Conservation (phyloP, 2,329 filamentous ascomycete species). For the Xylariaceae sp. region DNA sequence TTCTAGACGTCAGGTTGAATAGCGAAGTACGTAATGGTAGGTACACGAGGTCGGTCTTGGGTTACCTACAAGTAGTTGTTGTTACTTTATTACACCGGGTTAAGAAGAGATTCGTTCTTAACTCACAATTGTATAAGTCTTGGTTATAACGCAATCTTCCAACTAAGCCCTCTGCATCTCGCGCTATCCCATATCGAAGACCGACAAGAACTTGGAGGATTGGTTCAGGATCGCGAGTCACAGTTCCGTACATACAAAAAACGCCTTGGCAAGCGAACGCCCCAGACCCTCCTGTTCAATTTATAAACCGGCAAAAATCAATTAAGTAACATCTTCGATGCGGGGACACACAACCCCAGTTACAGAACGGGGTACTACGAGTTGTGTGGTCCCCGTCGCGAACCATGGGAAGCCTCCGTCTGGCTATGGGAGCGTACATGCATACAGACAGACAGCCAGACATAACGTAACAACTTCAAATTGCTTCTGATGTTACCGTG, state of each 20-base stretch:
- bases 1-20: no score
- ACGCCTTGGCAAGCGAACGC: not conserved
- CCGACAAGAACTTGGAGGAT: no score
- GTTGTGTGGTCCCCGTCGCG: not conserved
- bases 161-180: no score
- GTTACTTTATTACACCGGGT: no score
- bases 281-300: not conserved
- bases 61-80: slow-evolving; percentile 5
- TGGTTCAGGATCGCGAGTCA: no score
- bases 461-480: not conserved
- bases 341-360: not conserved
- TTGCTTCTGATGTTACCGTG: not conserved
- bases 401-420: not conserved
- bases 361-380: not conserved
- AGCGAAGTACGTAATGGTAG: not conserved
- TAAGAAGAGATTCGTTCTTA: no score
- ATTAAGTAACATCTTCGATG: not conserved
- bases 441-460: not conserved
- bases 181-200: no score
- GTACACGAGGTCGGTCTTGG: slow-evolving; percentile 10
- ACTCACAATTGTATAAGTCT: no score
- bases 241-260: no score
- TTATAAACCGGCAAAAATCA: not conserved
- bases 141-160: no score
- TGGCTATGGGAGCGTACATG: not conserved